Percentiles rank a stretch among this genome's conserved stretches.
phyloP scores from a whole-genome alignment of 2,329 filamentous ascomycete species.

The Hypoxylon sp. region DNA sequence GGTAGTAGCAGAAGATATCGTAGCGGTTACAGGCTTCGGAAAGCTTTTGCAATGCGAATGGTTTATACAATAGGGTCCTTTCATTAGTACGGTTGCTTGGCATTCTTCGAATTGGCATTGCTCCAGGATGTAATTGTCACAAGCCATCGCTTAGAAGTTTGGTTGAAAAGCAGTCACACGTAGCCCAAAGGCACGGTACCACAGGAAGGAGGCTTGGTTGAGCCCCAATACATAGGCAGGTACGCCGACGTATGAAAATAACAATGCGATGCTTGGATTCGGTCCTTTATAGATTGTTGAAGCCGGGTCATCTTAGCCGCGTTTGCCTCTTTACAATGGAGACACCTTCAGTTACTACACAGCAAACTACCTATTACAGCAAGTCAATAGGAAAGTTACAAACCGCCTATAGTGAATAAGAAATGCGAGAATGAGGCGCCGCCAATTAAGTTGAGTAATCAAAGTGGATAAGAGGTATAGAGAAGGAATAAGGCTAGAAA shows the following conservation, averaged over 20 bases:
- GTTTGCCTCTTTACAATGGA: conserved; percentile 33
- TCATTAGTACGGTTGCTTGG: conserved; percentile 34
- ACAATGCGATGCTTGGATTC: conserved; percentile 37
- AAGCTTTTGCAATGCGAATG: conserved; percentile 26
- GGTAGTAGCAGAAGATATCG: background rate
- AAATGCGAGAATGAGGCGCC: conserved; percentile 5
- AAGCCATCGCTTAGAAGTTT: conserved; percentile 41
- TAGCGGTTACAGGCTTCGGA: background rate
- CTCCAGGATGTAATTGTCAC: conserved; percentile 20
- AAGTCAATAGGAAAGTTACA: conserved; percentile 18
- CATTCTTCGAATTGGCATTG: conserved; percentile 47
- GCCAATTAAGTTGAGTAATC: background rate
- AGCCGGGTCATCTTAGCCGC: conserved; percentile 49
- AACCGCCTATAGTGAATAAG: background rate
- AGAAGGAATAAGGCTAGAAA: conserved; percentile 8
- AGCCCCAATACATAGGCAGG: conserved; percentile 29
- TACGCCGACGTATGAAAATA: conserved; percentile 40
- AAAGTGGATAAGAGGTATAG: conserved; percentile 8
- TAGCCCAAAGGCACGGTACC: conserved; percentile 4
- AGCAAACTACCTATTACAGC: conserved; percentile 4
- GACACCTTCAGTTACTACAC: conserved; percentile 33
- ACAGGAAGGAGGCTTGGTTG: conserved; percentile 27
- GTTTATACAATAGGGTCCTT: conserved; percentile 41
- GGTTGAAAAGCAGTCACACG: conserved; percentile 10
- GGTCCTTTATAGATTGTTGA: conserved; percentile 41